A percentile compares a stretch with the other conserved stretches of the same genome.
Evolutionary conservation across 768 basidiomycete species (phyloP).

Genomic region (Hericium coralloides): DNA sequence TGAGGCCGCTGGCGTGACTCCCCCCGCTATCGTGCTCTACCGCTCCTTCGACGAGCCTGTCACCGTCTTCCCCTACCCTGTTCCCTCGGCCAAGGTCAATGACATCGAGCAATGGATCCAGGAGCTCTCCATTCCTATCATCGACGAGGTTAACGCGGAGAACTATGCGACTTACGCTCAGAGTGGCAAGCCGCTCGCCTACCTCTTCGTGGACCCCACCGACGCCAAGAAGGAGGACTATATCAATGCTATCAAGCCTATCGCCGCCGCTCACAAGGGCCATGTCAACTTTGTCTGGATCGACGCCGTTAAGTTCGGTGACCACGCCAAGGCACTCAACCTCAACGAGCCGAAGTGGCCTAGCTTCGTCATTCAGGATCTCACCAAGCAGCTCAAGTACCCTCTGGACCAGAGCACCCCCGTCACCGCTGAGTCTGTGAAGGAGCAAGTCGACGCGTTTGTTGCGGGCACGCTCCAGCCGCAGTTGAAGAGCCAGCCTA

Average conservation of each 20-base stretch:
- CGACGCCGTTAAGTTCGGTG: constrained; percentile 89
- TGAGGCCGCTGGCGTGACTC: constrained; percentile 61
- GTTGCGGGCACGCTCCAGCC: constrained; percentile 68
- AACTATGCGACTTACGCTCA: constrained; percentile 84
- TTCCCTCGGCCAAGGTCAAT: constrained; percentile 41
- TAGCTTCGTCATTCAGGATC: constrained; percentile 85
- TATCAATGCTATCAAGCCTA: constrained; percentile 59
- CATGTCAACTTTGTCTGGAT: constrained; percentile 98
- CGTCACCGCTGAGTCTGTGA: constrained; percentile 47
- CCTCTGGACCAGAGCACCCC: constrained; percentile 67
- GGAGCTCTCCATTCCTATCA: constrained; percentile 76
- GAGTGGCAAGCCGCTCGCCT: constrained; percentile 83
- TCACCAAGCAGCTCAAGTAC: constrained; percentile 80
- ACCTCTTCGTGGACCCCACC: constrained; percentile 85
- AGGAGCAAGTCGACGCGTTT: constrained; percentile 55
- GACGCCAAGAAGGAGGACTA: constrained; percentile 53
- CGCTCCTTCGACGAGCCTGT: constrained; percentile 84
- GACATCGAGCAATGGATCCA: constrained; percentile 73
- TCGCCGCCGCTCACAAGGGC: constrained; percentile 76
- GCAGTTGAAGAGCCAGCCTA: constrained; percentile 81
- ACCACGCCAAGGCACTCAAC: constrained; percentile 94
- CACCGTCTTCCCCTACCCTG: constrained; percentile 56
- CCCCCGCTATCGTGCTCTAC: constrained; percentile 87
- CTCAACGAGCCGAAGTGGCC: constrained; percentile 84
- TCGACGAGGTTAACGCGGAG: constrained; percentile 90